Percentiles rank a stretch among this genome's conserved stretches.
These are phyloP conservation scores for Begonia peltatifolia DNA, from an alignment of 306 rosid species.

Conservation along the genomic window DNA sequence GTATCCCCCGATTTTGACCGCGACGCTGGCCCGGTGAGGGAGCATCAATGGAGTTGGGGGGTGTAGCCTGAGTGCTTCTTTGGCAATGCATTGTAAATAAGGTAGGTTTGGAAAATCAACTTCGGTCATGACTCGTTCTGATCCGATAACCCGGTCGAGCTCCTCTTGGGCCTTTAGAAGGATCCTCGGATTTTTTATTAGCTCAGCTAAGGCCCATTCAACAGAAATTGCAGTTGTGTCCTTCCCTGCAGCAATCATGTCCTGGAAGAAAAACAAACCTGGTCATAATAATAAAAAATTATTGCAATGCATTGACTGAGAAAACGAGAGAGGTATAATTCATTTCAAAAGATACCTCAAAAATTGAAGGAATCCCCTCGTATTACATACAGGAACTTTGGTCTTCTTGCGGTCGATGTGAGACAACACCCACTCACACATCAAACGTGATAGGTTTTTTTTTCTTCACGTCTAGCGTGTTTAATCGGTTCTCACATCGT, in stretches of 20 bases:
- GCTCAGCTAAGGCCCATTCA: slow-evolving; percentile 4
- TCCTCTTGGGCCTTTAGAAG: background rate
- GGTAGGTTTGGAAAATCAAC: slow-evolving; percentile 46
- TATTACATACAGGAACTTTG: too few relatives aligned
- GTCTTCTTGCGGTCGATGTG: too few relatives aligned
- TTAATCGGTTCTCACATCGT: too few relatives aligned
- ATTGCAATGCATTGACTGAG: too few relatives aligned
- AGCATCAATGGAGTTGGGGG: slow-evolving; percentile 87
- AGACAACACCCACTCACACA: too few relatives aligned
- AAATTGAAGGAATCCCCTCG: too few relatives aligned
- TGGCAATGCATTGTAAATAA: slow-evolving; percentile 50
- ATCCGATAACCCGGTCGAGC: slow-evolving; percentile 5
- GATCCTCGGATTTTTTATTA: background rate
- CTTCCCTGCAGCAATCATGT: background rate
- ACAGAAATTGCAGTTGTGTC: slow-evolving; percentile 2
- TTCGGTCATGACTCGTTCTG: slow-evolving; percentile 19
- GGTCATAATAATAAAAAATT: too few relatives aligned
- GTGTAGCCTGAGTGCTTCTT: slow-evolving; percentile 61
- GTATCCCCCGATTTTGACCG: slow-evolving; percentile 59
- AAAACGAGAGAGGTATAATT: too few relatives aligned
- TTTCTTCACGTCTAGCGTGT: too few relatives aligned
- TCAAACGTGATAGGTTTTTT: too few relatives aligned
- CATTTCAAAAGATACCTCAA: too few relatives aligned
- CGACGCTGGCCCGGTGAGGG: slow-evolving; percentile 52
- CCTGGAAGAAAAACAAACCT: background rate